Evolutionary conservation across 129 eudicot species (phyloP).

Genomic region (Tanacetum coccineum): DNA sequence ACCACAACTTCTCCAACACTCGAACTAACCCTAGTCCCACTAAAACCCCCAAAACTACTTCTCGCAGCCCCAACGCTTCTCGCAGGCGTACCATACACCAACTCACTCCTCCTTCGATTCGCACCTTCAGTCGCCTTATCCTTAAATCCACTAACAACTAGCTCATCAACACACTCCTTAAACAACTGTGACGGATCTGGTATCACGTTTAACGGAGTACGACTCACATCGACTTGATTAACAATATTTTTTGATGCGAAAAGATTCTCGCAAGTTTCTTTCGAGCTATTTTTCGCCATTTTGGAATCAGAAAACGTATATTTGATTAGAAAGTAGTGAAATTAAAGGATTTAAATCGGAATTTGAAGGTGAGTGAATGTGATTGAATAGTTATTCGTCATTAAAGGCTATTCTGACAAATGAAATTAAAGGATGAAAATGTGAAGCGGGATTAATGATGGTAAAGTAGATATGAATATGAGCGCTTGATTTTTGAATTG

Average conservation of each 20-base stretch:
- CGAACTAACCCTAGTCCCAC: constrained; percentile 38
- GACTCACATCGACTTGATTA: constrained; percentile 19
- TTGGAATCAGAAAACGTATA: not conserved
- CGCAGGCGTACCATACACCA: constrained; percentile 57
- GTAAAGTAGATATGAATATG: constrained; percentile 1
- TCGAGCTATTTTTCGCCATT: constrained; percentile 36
- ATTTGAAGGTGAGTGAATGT: not conserved
- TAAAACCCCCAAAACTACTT: constrained; percentile 35
- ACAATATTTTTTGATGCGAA: constrained; percentile 4
- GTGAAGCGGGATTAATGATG: constrained; percentile 22
- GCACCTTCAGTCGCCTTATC: constrained; percentile 25
- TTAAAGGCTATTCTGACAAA: constrained; percentile 22
- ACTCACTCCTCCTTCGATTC: constrained; percentile 31
- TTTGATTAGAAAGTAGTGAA: constrained; percentile 1
- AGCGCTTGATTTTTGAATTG: constrained; percentile 27
- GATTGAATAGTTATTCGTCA: constrained; percentile 11
- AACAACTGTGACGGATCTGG: constrained; percentile 65
- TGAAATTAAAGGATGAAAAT: constrained; percentile 16
- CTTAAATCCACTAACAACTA: constrained; percentile 25
- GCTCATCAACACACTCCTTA: constrained; percentile 26
- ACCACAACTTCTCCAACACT: constrained; percentile 27
- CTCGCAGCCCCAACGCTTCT: constrained; percentile 35
- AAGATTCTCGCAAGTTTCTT: constrained; percentile 37
- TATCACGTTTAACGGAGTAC: constrained; percentile 58
- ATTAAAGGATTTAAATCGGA: not conserved